Evolutionary conservation across 768 basidiomycete species (phyloP).

Genomic region (Panaeolus cyanescens): DNA sequence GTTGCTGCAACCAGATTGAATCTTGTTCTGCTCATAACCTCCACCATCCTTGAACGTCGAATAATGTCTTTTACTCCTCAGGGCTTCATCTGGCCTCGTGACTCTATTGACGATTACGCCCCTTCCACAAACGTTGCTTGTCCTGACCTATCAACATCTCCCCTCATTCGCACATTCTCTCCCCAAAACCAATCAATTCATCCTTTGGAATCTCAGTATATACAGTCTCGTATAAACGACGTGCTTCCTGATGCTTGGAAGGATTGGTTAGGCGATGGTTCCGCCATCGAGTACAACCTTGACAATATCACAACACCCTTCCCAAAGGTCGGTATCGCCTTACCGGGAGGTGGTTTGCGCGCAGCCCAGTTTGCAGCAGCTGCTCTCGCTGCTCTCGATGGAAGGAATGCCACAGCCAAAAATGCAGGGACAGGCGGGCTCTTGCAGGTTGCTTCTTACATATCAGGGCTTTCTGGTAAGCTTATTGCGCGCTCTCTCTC

Average conservation of each 20-base stretch:
- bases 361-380: conserved; percentile 69
- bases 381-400: conserved; percentile 59
- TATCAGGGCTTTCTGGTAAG: conserved; percentile 66
- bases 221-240: conserved; percentile 40
- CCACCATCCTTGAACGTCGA: too few relatives aligned
- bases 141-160: conserved; percentile 45
- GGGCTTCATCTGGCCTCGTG: conserved; percentile 14
- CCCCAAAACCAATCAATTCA: conserved; percentile 54
- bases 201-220: conserved; percentile 48
- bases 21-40: too few relatives aligned
- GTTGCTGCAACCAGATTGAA: too few relatives aligned
- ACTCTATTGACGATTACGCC: conserved; percentile 47
- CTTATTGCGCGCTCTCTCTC: not conserved
- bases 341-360: conserved; percentile 73
- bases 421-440: conserved; percentile 65
- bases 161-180: conserved; percentile 53
- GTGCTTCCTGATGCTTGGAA: conserved; percentile 53
- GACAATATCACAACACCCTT: conserved; percentile 39
- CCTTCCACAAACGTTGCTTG: conserved; percentile 50
- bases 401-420: conserved; percentile 59
- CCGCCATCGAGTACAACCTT: conserved; percentile 54
- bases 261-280: conserved; percentile 60
- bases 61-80: too few relatives aligned
- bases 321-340: conserved; percentile 61
- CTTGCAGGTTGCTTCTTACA: conserved; percentile 70